Evolutionary conservation across 2,329 filamentous ascomycete genomes (phyloP).

Genomic region (Lecanoromycetidae sp.): DNA sequence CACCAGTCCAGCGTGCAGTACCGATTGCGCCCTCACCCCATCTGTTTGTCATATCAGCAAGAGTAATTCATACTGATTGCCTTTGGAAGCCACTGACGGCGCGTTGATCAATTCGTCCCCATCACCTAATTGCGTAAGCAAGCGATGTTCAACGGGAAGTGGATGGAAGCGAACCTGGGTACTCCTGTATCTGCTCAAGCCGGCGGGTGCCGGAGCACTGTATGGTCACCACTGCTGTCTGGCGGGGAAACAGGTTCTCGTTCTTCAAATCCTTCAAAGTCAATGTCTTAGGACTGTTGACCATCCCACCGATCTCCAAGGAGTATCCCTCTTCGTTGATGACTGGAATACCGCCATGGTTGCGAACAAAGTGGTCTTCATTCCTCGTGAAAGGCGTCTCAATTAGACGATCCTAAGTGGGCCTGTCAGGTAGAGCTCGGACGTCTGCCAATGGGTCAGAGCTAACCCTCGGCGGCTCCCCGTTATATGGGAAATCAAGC

Average conservation of each 20-base stretch:
- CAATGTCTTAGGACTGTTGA: slow-evolving; percentile 44
- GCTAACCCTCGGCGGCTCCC: slow-evolving; percentile 28
- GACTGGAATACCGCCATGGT: slow-evolving; percentile 58
- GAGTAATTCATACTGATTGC: not conserved
- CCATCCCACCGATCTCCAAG: slow-evolving; percentile 43
- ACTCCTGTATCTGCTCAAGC: slow-evolving; percentile 54
- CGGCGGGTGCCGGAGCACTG: slow-evolving; percentile 59
- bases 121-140: slow-evolving; percentile 31
- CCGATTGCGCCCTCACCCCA: slow-evolving; percentile 59
- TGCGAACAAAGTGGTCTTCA: slow-evolving; percentile 53
- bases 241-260: slow-evolving; percentile 47
- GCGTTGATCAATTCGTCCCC: slow-evolving; percentile 47
- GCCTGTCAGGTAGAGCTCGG: not conserved
- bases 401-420: slow-evolving; percentile 41
- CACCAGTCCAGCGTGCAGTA: slow-evolving; percentile 50
- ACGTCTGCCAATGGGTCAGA: not conserved
- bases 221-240: slow-evolving; percentile 46
- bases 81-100: slow-evolving; percentile 14
- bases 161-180: slow-evolving; percentile 33
- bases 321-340: slow-evolving; percentile 38
- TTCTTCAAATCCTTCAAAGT: slow-evolving; percentile 50
- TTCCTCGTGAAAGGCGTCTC: slow-evolving; percentile 49
- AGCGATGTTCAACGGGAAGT: not conserved
- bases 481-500: slow-evolving; percentile 38
- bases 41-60: not conserved